phyloP scores from a whole-genome alignment of 768 basidiomycete genomes.

The Amanita fuliginea region DNA sequence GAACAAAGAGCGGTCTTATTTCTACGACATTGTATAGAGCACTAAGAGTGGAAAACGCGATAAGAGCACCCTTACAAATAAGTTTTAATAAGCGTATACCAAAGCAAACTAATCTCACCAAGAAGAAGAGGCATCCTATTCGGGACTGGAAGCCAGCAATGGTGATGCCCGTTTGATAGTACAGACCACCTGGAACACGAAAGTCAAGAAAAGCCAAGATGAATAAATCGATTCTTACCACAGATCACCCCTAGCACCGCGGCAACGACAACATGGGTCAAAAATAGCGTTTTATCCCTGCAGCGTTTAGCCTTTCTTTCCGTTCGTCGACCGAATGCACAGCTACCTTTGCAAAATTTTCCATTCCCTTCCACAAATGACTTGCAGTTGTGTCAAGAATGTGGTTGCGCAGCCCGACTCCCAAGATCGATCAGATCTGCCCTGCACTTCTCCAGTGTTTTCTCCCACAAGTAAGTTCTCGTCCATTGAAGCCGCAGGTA shows the following conservation, averaged over 20 bases:
- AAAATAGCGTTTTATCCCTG: slow-evolving; percentile 74
- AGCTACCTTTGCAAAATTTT: slow-evolving; percentile 59
- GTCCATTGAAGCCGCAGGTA: not conserved
- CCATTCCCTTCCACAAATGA: slow-evolving; percentile 77
- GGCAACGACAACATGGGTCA: slow-evolving; percentile 67
- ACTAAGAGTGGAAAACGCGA: slow-evolving; percentile 86
- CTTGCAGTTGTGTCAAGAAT: slow-evolving; percentile 83
- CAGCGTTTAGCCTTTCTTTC: not conserved
- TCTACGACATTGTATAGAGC: slow-evolving; percentile 84
- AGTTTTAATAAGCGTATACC: slow-evolving; percentile 3
- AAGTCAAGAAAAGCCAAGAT: not conserved
- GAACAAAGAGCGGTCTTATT: slow-evolving; percentile 75
- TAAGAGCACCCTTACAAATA: slow-evolving; percentile 61
- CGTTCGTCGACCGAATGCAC: not conserved
- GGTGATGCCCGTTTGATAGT: slow-evolving; percentile 65
- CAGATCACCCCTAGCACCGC: slow-evolving; percentile 77
- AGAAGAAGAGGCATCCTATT: slow-evolving; percentile 91
- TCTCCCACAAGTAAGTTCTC: not conserved
- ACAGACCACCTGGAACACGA: slow-evolving; percentile 56
- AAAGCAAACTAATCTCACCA: slow-evolving; percentile 30
- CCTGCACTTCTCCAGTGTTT: not conserved
- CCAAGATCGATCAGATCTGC: not conserved
- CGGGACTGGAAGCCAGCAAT: slow-evolving; percentile 93
- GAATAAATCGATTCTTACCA: slow-evolving; percentile 31
- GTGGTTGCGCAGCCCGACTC: slow-evolving; percentile 50